Percentiles rank a stretch among this genome's conserved stretches.
Evolutionary conservation across 148 eudicot genomes (phyloP).

Genomic region (Nepenthes gracilis): DNA sequence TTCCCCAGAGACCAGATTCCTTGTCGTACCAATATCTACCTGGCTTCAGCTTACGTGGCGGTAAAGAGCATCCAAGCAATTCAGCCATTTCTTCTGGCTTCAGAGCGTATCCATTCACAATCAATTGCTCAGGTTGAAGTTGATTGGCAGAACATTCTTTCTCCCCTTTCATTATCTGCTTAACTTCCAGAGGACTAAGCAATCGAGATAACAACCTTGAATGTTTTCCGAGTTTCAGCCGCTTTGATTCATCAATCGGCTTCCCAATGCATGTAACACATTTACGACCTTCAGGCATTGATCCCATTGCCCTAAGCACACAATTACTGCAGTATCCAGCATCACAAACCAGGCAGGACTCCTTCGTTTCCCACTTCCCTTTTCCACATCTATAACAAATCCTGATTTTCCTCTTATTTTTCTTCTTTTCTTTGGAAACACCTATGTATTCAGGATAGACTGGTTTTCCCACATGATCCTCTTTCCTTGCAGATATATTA

Average conservation of each 20-base stretch:
- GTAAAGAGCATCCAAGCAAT: conserved; percentile 73
- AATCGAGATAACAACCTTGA: conserved; percentile 71
- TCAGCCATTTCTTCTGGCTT: conserved; percentile 95
- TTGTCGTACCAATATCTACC: conserved; percentile 95
- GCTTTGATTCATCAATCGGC: conserved; percentile 72
- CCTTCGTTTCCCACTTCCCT: conserved; percentile 95
- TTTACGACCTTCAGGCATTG: conserved; percentile 99
- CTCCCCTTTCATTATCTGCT: conserved; percentile 95
- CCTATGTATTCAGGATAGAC: conserved; percentile 54
- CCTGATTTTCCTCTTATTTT: conserved; percentile 39
- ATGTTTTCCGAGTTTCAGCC: conserved; percentile 66
- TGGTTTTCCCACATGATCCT: conserved; percentile 23
- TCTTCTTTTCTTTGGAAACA: conserved; percentile 56
- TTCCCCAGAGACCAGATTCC: conserved; percentile 96
- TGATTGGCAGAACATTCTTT: conserved; percentile 96
- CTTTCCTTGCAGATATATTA: conserved; percentile 49
- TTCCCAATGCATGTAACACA: conserved; percentile 93
- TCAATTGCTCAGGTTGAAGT: conserved; percentile 87
- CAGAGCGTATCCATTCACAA: conserved; percentile 70
- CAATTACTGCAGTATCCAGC: conserved; percentile 82
- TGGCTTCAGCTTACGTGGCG: conserved; percentile 81
- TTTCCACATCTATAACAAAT: conserved; percentile 84
- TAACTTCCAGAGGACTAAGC: conserved; percentile 87
- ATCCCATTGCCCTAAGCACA: conserved; percentile 96
- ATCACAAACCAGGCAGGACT: conserved; percentile 78